phyloP scores from a whole-genome alignment of 1,139 yeast species.

The Geotrichum klebahnii region DNA sequence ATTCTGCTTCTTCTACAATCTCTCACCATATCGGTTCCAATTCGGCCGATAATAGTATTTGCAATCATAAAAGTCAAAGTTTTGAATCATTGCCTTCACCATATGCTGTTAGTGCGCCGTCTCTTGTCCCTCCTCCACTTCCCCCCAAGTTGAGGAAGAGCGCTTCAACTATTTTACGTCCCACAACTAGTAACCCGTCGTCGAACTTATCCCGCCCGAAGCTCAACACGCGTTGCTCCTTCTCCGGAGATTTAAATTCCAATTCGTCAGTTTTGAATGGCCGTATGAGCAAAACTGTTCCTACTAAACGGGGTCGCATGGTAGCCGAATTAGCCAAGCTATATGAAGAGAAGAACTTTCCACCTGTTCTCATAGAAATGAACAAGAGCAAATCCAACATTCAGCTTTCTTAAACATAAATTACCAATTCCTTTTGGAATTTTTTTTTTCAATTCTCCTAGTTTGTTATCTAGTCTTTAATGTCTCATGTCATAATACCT shows the following conservation, averaged over 20 bases:
- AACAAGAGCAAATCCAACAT: slow-evolving; percentile 7
- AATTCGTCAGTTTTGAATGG: not conserved
- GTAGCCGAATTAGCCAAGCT: slow-evolving; percentile 38
- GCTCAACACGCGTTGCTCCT: slow-evolving; percentile 7
- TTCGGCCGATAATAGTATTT: not conserved
- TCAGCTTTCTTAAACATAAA: not conserved
- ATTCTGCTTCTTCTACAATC: slow-evolving; percentile 13
- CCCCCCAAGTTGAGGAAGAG: slow-evolving; percentile 20
- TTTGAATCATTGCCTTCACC: not conserved
- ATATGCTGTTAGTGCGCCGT: not conserved
- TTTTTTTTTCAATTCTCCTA: not conserved
- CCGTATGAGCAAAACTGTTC: slow-evolving; percentile 15
- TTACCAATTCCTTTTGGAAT: not conserved
- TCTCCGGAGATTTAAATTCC: slow-evolving; percentile 2
- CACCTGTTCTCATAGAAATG: slow-evolving; percentile 4
- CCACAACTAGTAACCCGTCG: not conserved
- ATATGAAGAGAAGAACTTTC: slow-evolving; percentile 27
- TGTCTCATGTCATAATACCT: not conserved
- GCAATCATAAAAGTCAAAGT: not conserved
- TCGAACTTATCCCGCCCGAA: not conserved
- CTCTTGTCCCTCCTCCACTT: slow-evolving; percentile 2
- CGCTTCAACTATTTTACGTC: slow-evolving; percentile 15
- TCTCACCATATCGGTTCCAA: not conserved
- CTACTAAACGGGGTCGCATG: slow-evolving; percentile 34
- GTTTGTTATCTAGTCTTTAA: not conserved